Conservation (phyloP, 495 filamentous ascomycete species). For the Xanthoparmelia taractica region DNA sequence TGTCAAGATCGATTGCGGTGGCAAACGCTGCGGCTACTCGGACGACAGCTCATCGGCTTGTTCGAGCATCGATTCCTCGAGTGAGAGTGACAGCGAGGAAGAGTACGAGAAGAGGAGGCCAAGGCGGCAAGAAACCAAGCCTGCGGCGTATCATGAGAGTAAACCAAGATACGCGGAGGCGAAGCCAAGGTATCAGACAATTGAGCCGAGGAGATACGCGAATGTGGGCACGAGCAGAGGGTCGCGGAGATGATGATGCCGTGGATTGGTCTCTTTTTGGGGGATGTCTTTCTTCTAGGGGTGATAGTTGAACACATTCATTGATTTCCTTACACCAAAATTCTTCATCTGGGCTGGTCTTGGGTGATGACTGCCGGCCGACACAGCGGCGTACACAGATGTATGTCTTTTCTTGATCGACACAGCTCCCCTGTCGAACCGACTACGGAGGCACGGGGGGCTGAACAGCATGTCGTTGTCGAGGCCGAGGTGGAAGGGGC, state of each 20-base stretch:
- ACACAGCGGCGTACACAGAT: slow-evolving; percentile 12
- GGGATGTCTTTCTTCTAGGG: not conserved
- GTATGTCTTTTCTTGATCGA: slow-evolving; percentile 11
- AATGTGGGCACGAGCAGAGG: slow-evolving; percentile 13
- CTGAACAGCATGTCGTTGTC: slow-evolving; percentile 15
- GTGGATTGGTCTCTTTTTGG: slow-evolving; percentile 3
- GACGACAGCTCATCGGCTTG: slow-evolving; percentile 51
- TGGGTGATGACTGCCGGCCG: slow-evolving; percentile 16
- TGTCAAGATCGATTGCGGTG: slow-evolving; percentile 91
- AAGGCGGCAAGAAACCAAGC: not conserved
- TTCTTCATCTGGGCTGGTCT: slow-evolving; percentile 24
- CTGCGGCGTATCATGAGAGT: slow-evolving; percentile 4
- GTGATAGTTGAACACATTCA: slow-evolving; percentile 21
- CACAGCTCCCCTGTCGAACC: not conserved
- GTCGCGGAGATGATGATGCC: slow-evolving; percentile 10
- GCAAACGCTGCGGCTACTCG: slow-evolving; percentile 68
- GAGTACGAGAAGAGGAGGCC: slow-evolving; percentile 16
- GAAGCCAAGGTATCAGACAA: slow-evolving; percentile 20
- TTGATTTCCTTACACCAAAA: slow-evolving; percentile 11
- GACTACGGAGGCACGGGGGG: slow-evolving; percentile 6
- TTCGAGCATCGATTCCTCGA: slow-evolving; percentile 34
- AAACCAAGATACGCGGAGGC: not conserved
- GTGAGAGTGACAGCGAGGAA: slow-evolving; percentile 55
- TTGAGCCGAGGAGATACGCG: slow-evolving; percentile 11
- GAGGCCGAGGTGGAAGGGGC: slow-evolving; percentile 22